Evolutionary conservation across 1,139 yeast species (phyloP), one percentile per base, ranked within the genome.

Genomic region (Lodderomyces elongisporus): DNA sequence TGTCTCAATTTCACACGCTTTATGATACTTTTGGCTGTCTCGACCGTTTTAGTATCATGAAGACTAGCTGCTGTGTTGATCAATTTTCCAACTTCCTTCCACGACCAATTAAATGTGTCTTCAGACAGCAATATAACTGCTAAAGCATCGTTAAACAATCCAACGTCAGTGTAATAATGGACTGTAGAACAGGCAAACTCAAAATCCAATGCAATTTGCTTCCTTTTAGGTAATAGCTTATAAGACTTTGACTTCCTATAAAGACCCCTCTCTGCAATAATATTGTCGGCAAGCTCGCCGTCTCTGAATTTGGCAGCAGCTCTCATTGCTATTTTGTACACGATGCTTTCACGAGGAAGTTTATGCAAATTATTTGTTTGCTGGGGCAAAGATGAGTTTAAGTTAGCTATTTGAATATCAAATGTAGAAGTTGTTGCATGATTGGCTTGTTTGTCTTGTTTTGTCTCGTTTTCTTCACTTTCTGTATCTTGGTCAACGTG

Each of bases 241-340:
- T 79, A 85, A 1, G 45, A 44, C 0, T 39, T 31, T 0, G 85
- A 67, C 39, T 77, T 77, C 32, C 96, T 66, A 58, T 69, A 85
- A 26, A 54, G 44, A 2, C 96, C 96, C 49, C 96, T 70, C 49
- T 84, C 94, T 2, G 60, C 56, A 95, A 96, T 85, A 1, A 83
- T 65, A 24, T 59, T 54, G 37, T 77, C 77, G 3, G 89, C 88
- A 49, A 81, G 72, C 1, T 62, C 64, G 32, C 70, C 58, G 39
- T 79, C 67, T 17, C 64, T 61, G 47, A 74, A 72, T 32, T 64
- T 63, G 4, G 74, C 72, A 3, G 88, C 84, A 0, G 88, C 87
- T 32, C 74, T 70, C 45, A 88, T 60, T 4, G 85, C 79, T 14
- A 81, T 64, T 24, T 70, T 70, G 49, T 85, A 87, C 5, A 80